Percentiles rank a stretch among this genome's conserved stretches.
These are phyloP conservation scores for Arthrobotrys sphaeroides DNA, from an alignment of 2,329 filamentous ascomycete species.

Conservation along the genomic window DNA sequence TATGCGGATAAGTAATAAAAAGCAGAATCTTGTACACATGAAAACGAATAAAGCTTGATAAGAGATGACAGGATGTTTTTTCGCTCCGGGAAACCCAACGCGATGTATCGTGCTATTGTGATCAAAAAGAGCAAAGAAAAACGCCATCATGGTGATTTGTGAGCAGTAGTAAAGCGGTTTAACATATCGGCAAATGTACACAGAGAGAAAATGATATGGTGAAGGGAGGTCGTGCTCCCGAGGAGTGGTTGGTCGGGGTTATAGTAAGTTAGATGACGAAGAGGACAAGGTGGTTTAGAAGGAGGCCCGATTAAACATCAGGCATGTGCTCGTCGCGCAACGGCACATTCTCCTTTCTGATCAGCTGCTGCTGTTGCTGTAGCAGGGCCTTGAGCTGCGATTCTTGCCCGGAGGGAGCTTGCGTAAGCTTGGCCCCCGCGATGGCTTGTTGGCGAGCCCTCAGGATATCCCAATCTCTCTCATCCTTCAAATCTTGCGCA, in stretches of 20 bases:
- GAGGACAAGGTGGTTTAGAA: background rate
- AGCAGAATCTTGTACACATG: conserved; percentile 12
- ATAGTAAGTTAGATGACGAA: background rate
- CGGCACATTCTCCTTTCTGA: conserved; percentile 35
- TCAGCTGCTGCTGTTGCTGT: conserved; percentile 18
- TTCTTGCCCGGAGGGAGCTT: too few relatives aligned
- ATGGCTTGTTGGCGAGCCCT: conserved; percentile 27
- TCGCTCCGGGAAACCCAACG: conserved; percentile 16
- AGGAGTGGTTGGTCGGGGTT: background rate
- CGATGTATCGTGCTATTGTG: conserved; percentile 31
- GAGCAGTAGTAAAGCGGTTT: background rate
- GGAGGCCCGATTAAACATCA: conserved; percentile 10
- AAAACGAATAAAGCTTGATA: conserved; percentile 2
- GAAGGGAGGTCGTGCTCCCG: background rate
- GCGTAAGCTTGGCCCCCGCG: too few relatives aligned
- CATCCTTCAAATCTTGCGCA: conserved; percentile 34
- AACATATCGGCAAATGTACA: conserved; percentile 12
- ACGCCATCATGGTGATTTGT: conserved; percentile 35
- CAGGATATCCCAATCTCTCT: conserved; percentile 44
- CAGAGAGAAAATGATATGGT: background rate
- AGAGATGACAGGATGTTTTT: background rate
- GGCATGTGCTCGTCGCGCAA: conserved; percentile 49
- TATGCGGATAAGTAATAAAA: background rate
- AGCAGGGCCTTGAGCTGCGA: conserved; percentile 16
- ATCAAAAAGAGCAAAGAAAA: conserved; percentile 14